A percentile compares a stretch with the other conserved stretches of the same genome.
These are phyloP conservation scores for Cladosporium colombiae DNA, from an alignment of 2,329 filamentous ascomycete species.

Conservation along the genomic window DNA sequence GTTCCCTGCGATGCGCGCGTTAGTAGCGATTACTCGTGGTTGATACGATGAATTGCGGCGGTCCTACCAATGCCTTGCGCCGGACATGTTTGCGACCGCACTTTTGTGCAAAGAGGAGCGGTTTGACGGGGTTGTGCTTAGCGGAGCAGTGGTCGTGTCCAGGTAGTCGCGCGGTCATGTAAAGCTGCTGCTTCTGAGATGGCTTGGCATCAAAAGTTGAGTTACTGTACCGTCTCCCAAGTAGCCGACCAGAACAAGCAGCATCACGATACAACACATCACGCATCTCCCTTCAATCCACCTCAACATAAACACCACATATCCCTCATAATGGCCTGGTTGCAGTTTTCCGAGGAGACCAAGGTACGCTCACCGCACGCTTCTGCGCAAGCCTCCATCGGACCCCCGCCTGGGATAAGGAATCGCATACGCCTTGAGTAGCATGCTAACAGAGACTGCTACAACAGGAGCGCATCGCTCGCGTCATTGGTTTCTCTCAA, in stretches of 20 bases:
- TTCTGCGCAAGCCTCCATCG: slow-evolving; percentile 13
- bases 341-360: slow-evolving; percentile 88
- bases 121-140: slow-evolving; percentile 23
- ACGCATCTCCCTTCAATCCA: background rate
- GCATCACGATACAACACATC: slow-evolving; percentile 1
- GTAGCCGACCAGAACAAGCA: slow-evolving; percentile 3
- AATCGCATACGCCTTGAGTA: background rate
- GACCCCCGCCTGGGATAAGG: background rate
- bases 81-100: slow-evolving; percentile 57
- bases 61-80: slow-evolving; percentile 73
- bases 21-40: background rate
- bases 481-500: slow-evolving; percentile 91
- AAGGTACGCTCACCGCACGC: slow-evolving; percentile 63
- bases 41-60: background rate
- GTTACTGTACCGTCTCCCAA: slow-evolving; percentile 1
- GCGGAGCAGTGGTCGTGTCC: background rate
- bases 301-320: background rate
- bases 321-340: slow-evolving; percentile 22
- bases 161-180: slow-evolving; percentile 1
- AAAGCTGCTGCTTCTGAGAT: background rate
- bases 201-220: slow-evolving; percentile 16
- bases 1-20: slow-evolving; percentile 58
- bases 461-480: slow-evolving; percentile 88
- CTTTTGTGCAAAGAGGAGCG: slow-evolving; percentile 7
- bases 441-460: slow-evolving; percentile 29